Evolutionary conservation across 2,329 filamentous ascomycete species (phyloP), one percentile per base, ranked within the genome.

Genomic region (Diaporthe citrichinensis): DNA sequence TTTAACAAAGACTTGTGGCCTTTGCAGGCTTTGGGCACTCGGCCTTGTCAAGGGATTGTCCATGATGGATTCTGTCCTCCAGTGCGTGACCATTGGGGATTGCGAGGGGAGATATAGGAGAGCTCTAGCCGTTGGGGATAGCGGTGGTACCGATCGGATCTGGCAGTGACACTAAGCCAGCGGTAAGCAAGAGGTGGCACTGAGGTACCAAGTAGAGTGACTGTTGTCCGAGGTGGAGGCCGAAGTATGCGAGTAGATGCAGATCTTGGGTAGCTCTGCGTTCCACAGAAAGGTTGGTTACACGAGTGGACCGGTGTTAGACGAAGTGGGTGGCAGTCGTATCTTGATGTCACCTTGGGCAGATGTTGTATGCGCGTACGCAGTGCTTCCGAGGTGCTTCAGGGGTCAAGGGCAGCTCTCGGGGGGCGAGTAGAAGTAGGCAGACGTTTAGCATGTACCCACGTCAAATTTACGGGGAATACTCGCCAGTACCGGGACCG

Each of bases 1-100:
- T 73, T 88, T 86, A 14, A 90, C 81, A 75, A 88, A 90, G 72
- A 90, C 82, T 75, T 87, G 86, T 39, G 86, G 86, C 39, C 82
- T 83, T 34, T 81, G 79, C 31, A 81, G 75, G 55, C 76, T 75
- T 78, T 65, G 78, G 78, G 76, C 82, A 79, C 76, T 78, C 78
- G 76, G 78, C 79, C 78, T 76, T 79, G 75, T 73, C 76, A 78
- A 76, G 77, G 78, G 75, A 71, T 79, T 76, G 76, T 81, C 80
- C 78, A 76, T 80, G 79, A 80, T 79, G 78, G 78, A 78, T 55
- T 80, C 78, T 69, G 77, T 80, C 76, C 77, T 79, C 78, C 79
- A 80, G 69, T 74, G 53, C n/a, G 78, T 78, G 39, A 76, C 77
- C 78, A 77, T 76, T 36, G 68, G 61, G 68, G 65, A 34, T 46